Evolutionary conservation across 2,329 filamentous ascomycete species (phyloP).

Genomic region (Phialemonium atrogriseum): DNA sequence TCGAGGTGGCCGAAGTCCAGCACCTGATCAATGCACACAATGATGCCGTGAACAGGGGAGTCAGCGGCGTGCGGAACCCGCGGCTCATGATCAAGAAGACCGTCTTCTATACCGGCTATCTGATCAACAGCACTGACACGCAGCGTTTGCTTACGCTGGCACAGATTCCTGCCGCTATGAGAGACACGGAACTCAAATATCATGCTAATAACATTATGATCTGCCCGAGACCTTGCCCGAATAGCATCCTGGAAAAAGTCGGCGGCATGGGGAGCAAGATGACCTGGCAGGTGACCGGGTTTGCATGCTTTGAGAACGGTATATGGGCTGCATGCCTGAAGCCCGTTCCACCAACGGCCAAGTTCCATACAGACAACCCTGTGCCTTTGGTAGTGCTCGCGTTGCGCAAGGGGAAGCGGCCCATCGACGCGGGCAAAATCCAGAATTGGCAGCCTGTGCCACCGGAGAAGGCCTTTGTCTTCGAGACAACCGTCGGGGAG

Average conservation of each 20-base stretch:
- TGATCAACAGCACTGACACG: conserved; percentile 65
- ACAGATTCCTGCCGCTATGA: conserved; percentile 50
- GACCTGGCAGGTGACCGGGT: conserved; percentile 74
- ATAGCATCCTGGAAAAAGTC: conserved; percentile 68
- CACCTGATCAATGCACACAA: conserved; percentile 88
- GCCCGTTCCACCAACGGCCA: conserved; percentile 59
- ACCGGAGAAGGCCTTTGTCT: conserved; percentile 61
- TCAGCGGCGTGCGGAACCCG: conserved; percentile 20
- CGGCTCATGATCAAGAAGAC: conserved; percentile 72
- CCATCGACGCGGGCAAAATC: conserved; percentile 74
- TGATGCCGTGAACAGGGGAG: conserved; percentile 37
- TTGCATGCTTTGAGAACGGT: conserved; percentile 66
- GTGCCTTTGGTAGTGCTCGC: conserved; percentile 77
- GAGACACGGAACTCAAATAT: conserved; percentile 65
- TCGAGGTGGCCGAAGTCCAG: conserved; percentile 77
- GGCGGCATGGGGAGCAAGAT: conserved; percentile 81
- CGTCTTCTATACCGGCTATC: conserved; percentile 87
- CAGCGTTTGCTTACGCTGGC: conserved; percentile 65
- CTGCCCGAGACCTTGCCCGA: conserved; percentile 65
- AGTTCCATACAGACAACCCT: conserved; percentile 71
- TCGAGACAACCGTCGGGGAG: conserved; percentile 80
- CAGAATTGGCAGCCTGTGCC: conserved; percentile 74
- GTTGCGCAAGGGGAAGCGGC: conserved; percentile 64
- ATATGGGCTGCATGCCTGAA: conserved; percentile 81
- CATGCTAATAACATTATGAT: conserved; percentile 91